These are phyloP conservation scores for Zymoseptoria crescenta DNA, from an alignment of 2,329 filamentous ascomycete species.

Conservation along the genomic window DNA sequence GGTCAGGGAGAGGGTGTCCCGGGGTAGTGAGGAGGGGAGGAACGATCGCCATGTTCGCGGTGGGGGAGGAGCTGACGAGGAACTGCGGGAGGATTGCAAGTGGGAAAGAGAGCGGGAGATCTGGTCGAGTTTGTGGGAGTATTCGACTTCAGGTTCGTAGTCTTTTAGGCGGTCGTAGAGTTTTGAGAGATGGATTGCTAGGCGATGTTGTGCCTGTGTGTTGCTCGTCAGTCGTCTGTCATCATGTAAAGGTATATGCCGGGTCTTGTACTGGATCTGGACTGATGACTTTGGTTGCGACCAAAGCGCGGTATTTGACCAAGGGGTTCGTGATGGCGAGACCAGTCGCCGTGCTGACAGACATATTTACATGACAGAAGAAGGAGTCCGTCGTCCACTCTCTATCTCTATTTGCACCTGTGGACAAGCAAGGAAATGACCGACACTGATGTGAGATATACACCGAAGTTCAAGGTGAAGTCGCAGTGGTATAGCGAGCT, in stretches of 20 bases:
- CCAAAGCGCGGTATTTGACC: slow-evolving; percentile 64
- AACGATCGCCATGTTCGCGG: slow-evolving; percentile 42
- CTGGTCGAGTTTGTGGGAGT: slow-evolving; percentile 56
- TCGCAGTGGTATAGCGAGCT: not conserved
- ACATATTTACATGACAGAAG: slow-evolving; percentile 6
- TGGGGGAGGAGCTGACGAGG: slow-evolving; percentile 13
- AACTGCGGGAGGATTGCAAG: slow-evolving; percentile 19
- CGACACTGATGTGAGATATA: not conserved
- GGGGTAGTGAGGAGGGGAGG: slow-evolving; percentile 47
- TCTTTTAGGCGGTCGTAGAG: slow-evolving; percentile 69
- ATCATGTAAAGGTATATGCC: slow-evolving; percentile 52
- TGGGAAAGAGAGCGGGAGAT: slow-evolving; percentile 42
- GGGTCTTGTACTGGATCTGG: slow-evolving; percentile 53
- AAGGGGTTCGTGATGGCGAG: slow-evolving; percentile 58
- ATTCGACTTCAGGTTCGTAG: slow-evolving; percentile 65
- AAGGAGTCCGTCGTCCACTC: too few relatives aligned
- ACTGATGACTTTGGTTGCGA: slow-evolving; percentile 58
- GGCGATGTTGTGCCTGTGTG: slow-evolving; percentile 21
- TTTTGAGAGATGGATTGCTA: slow-evolving; percentile 67
- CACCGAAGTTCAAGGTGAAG: not conserved
- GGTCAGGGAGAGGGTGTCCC: slow-evolving; percentile 54
- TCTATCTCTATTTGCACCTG: not conserved
- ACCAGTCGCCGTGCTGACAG: slow-evolving; percentile 24
- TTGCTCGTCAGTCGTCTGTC: not conserved
- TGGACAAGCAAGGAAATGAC: not conserved